Evolutionary conservation across 2,329 filamentous ascomycete species (phyloP), one percentile per base, ranked within the genome.

Genomic region (Pseudovirgaria hyperparasitica): DNA sequence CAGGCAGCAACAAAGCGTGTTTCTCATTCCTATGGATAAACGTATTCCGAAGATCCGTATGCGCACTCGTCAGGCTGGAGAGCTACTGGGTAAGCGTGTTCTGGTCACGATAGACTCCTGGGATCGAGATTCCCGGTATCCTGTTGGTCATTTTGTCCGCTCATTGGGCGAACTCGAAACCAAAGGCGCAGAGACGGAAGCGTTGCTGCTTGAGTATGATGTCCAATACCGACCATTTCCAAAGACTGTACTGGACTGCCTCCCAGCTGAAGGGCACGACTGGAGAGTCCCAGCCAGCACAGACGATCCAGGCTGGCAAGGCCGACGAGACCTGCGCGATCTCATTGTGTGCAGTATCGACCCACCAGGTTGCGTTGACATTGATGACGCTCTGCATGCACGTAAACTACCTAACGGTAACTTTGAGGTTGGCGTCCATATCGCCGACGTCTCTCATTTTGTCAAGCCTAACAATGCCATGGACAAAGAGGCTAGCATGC

Each of bases 361-460:
- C 50, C 90, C 90, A 25, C 72, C 84, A 16, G 86, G 86, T 2
- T 98, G 90, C 55, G 87, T 96, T 46, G 90, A 98, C 62, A 98
- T 98, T 32, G 90, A 98, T 45, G 92, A 98, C 55, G 90, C 90
- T 11, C 70, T 98, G 5, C 92, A 98, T 54, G 86, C 90, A 5
- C 70, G 76, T 34, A 66, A 69, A 26, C 60, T 98, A 13, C 77
- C 84, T 0, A 96, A 96, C 44, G 90, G 92, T 22, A 94, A 96
- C 52, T 86, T 76, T 38, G 84, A 96, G 54, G 85, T 98, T 7
- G 90, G 90, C 37, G 90, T 98, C 10, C 92, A 98, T 55, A 98
- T 98, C 54, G 92, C 90, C 16, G 90, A 98, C 54, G 90, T 98
- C n/a, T 96, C 90, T 7, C 81, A 98, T 57, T 98, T 98, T 48